Base-by-base conservation (phyloP, 1,284 basidiomycete genomes). In the Pisolithus thermaeus region DNA sequence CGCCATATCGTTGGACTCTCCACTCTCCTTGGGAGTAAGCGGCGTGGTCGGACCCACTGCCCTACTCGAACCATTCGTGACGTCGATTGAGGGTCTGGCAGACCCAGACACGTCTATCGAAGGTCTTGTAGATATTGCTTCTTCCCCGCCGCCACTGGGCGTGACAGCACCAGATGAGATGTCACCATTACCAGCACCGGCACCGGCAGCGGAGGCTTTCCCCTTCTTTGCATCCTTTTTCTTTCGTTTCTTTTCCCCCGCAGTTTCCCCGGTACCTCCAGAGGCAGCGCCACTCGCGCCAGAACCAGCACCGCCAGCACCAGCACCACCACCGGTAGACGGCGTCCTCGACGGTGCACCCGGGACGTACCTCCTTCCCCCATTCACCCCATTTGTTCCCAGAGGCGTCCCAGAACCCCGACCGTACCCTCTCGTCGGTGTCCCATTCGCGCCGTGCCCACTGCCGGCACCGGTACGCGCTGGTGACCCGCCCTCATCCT, bases 1-100 rank as follows among this genome's bases (percentile, higher is more conserved):
- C 50, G 78, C 72, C 18, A 92, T 80, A 73, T 98, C 86, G 65
- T 93, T 74, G 58, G 68, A 75, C 61, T 90, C 84, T 54, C 72
- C 72, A 46, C 77, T 79, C 56, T 80, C 76, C 53, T 85, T 79
- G 49, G 76, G 66, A 7, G 81, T 80, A n/a, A 76, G 73, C 20
- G 76, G 71, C 49, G 58, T 62, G 16, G 67, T 56, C 36, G 67
- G 58, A 41, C 7, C 45, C 5, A 4, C 44, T 1, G 14, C 9
- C 14, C 37, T 55, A 8, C 7, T 39, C 35, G 27, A 22, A 7
- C 37, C 50, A 2, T 53, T 12, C 32, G 12, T 4, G 14, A 22
- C 41, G 41, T 42, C 23, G 23, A 28, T n/a, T 2, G 60, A n/a
- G 1, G 61, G 67, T 40, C 66, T 68, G 18, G 63, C 64, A 16